Evolutionary conservation across 768 basidiomycete genomes (phyloP).

Genomic region (Termitomyces sp.): DNA sequence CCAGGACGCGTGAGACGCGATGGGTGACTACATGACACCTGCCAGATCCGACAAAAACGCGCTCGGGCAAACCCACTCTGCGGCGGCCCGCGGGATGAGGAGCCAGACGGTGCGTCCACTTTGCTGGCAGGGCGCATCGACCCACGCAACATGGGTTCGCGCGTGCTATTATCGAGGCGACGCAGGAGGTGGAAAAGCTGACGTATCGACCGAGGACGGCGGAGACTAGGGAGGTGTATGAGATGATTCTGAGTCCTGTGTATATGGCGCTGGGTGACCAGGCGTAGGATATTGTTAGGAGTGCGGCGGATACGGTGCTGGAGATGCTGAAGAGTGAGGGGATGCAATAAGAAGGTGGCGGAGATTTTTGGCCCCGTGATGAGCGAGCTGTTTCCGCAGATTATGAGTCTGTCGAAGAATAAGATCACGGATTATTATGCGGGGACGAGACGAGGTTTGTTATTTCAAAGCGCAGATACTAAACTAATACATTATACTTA

Average conservation of each 20-base stretch:
- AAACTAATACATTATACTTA: slow-evolving; percentile 17
- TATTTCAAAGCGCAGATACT: not conserved
- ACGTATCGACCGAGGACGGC: slow-evolving; percentile 90
- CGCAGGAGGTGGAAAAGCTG: slow-evolving; percentile 89
- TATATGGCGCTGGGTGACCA: slow-evolving; percentile 89
- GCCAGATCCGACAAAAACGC: no score
- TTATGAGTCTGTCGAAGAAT: slow-evolving; percentile 85
- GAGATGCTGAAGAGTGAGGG: slow-evolving; percentile 86
- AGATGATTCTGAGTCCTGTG: slow-evolving; percentile 81
- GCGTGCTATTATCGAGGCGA: slow-evolving; percentile 90
- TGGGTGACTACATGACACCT: no score
- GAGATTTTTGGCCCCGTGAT: slow-evolving; percentile 63
- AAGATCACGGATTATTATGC: slow-evolving; percentile 90
- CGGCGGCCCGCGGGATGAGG: slow-evolving; percentile 94
- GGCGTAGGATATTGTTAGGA: slow-evolving; percentile 95
- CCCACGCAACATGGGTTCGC: slow-evolving; percentile 91
- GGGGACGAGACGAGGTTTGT: slow-evolving; percentile 73
- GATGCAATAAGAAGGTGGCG: slow-evolving; percentile 89
- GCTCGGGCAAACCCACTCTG: no score
- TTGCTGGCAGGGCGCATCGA: slow-evolving; percentile 89
- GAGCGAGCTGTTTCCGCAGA: slow-evolving; percentile 76
- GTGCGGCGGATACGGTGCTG: slow-evolving; percentile 89
- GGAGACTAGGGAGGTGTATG: slow-evolving; percentile 93
- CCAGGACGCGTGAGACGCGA: no score
- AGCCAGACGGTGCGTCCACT: slow-evolving; percentile 95